Evolutionary conservation across 2,329 filamentous ascomycete species (phyloP).

Genomic region (Cadophora luteo-olivacea): DNA sequence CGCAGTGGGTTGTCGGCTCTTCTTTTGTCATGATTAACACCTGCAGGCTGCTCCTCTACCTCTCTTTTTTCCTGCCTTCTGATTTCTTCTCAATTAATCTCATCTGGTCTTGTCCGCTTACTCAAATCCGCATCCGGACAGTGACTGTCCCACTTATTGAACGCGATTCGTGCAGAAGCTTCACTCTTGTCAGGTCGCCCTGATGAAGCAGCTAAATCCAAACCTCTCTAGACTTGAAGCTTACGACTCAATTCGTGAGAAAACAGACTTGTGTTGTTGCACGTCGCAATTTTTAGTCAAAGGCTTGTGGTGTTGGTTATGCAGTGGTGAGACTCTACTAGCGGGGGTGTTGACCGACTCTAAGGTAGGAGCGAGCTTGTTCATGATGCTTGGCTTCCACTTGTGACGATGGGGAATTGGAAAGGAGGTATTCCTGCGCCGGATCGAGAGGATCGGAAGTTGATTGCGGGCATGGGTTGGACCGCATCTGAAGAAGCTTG

Average conservation of each 20-base stretch:
- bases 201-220: no score
- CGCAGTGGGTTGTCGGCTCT: no score
- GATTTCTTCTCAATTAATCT: no score
- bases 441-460: background rate
- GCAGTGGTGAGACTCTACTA: conserved; percentile 14
- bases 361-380: background rate
- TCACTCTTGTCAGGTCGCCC: no score
- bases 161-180: background rate
- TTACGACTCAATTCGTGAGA: background rate
- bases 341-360: background rate
- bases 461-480: background rate
- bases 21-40: no score
- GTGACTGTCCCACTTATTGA: no score
- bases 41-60: no score
- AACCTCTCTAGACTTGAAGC: background rate
- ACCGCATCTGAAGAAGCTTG: background rate
- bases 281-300: conserved; percentile 17
- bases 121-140: no score
- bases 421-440: background rate
- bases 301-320: background rate
- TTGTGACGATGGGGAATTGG: no score
- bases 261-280: conserved; percentile 12
- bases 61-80: no score
- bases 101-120: no score
- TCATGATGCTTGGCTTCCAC: background rate